These are phyloP conservation scores for Viridothelium virens DNA, from an alignment of 495 filamentous ascomycete genomes.

Conservation along the genomic window DNA sequence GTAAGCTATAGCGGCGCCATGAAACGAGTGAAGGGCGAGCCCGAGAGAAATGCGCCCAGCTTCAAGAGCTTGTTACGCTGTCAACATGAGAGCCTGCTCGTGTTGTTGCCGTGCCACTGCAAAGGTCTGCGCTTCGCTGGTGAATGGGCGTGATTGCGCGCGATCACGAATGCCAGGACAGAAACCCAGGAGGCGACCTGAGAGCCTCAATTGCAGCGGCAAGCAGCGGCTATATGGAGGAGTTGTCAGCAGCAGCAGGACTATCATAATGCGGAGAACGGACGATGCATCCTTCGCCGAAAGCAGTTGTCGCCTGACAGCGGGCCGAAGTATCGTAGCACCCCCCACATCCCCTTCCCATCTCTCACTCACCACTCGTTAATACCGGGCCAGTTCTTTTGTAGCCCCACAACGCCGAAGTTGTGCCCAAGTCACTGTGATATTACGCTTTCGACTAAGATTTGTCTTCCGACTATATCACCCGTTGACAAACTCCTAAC, in stretches of 20 bases:
- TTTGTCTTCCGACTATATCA: too few species aligned
- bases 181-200: neutral
- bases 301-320: neutral
- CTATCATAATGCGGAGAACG: slow-evolving; percentile 2
- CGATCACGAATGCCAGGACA: neutral
- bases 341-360: neutral
- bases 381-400: too few species aligned
- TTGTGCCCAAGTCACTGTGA: too few species aligned
- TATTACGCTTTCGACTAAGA: too few species aligned
- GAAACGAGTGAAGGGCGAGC: slow-evolving; percentile 15
- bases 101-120: neutral
- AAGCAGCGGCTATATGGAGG: neutral
- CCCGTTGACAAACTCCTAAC: too few species aligned
- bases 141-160: neutral
- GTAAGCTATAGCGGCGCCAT: slow-evolving; percentile 48
- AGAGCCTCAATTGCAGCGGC: neutral
- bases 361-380: neutral
- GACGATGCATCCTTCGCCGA: neutral
- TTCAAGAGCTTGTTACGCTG: neutral
- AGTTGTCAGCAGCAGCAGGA: neutral
- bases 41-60: neutral
- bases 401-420: too few species aligned
- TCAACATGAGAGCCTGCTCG: slow-evolving; percentile 2
- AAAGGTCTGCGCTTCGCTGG: neutral
- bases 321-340: neutral